These are phyloP conservation scores for Grigorovia transvaalensis DNA, from an alignment of 805 yeast species.

Conservation along the genomic window DNA sequence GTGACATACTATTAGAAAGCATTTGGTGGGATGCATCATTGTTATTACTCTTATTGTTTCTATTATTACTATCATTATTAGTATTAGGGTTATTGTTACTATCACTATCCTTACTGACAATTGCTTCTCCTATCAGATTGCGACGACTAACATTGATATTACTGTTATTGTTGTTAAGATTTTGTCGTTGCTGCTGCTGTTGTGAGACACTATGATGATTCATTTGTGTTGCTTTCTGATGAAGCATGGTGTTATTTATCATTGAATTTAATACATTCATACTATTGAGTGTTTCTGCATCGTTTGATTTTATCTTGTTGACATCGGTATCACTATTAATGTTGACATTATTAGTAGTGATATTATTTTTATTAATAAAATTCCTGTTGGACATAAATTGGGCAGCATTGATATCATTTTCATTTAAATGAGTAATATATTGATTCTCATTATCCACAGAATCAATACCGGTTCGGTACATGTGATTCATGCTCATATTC, in stretches of 20 bases:
- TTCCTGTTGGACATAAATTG: background rate
- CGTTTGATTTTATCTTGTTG: background rate
- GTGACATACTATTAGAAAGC: background rate
- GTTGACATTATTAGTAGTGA: background rate
- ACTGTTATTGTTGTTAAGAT: background rate
- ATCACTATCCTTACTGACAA: background rate
- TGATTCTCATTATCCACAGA: background rate
- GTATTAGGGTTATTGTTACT: background rate
- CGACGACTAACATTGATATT: no score
- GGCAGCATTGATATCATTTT: background rate
- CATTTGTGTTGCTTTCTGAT: background rate
- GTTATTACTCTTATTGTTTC: no score
- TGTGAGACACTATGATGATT: background rate
- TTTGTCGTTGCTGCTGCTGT: background rate
- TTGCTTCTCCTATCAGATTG: no score
- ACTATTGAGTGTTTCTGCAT: background rate
- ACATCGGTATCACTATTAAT: background rate
- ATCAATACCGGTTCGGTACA: background rate
- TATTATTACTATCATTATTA: no score
- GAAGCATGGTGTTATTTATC: background rate
- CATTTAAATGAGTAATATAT: background rate
- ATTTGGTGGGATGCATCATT: background rate
- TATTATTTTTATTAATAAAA: no score
- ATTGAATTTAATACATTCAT: background rate
- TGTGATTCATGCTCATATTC: background rate